phyloP scores from a whole-genome alignment of 176 grass and related monocot genomes.

The Carex pumila region DNA sequence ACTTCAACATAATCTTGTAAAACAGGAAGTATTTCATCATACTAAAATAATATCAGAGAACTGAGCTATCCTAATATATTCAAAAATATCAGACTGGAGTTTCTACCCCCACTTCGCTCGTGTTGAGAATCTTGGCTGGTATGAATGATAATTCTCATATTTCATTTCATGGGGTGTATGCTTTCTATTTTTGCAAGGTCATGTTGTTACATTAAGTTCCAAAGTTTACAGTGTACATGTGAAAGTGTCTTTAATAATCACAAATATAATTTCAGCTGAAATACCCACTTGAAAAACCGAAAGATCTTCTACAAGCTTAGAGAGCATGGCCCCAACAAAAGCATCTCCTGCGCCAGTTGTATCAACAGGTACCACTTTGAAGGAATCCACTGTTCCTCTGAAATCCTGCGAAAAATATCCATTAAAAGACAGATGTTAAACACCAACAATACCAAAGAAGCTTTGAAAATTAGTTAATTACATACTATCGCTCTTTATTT shows the following conservation, averaged over 20 bases:
- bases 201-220: not conserved
- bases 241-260: not conserved
- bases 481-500: not conserved
- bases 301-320: constrained; percentile 55
- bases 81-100: not conserved
- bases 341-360: constrained; percentile 91
- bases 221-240: not conserved
- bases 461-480: not conserved
- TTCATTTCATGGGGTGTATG: not conserved
- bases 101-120: not conserved
- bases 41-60: not conserved
- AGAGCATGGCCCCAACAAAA: constrained; percentile 67
- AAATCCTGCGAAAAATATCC: constrained; percentile 52
- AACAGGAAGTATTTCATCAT: not conserved
- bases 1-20: not conserved
- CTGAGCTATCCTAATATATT: not conserved
- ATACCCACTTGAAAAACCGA: constrained; percentile 60
- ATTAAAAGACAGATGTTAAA: not conserved
- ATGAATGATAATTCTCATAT: not conserved
- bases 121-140: not conserved
- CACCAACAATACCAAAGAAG: not conserved
- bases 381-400: constrained; percentile 48
- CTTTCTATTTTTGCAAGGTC: not conserved
- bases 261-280: not conserved
- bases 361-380: constrained; percentile 66